A percentile compares a stretch with the other conserved stretches of the same genome.
These are phyloP conservation scores for Pleurostoma richardsiae DNA, from an alignment of 2,329 filamentous ascomycete genomes.

Conservation along the genomic window DNA sequence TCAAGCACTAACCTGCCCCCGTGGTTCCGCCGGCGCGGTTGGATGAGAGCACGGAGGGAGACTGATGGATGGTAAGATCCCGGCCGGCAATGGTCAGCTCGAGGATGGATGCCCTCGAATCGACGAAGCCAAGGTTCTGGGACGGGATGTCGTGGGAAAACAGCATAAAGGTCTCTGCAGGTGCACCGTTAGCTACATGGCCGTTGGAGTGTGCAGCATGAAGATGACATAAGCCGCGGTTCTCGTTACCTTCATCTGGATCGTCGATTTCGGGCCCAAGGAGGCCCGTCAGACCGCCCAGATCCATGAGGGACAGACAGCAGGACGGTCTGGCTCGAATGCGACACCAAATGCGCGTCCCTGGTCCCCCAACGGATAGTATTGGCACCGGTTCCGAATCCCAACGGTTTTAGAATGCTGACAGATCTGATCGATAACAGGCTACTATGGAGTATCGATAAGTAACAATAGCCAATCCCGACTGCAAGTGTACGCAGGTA, in stretches of 20 bases:
- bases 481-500: no score
- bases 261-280: constrained; percentile 41
- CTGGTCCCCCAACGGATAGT: no score
- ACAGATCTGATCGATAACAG: no score
- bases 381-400: no score
- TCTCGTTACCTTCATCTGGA: constrained; percentile 38
- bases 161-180: constrained; percentile 76
- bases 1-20: constrained; percentile 36
- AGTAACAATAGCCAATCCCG: no score
- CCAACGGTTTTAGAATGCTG: no score
- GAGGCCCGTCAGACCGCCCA: constrained; percentile 16
- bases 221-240: not conserved
- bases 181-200: not conserved
- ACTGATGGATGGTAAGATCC: constrained; percentile 77
- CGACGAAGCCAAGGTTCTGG: constrained; percentile 79
- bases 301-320: not conserved
- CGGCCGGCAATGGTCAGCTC: constrained; percentile 62
- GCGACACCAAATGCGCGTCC: no score
- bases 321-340: no score
- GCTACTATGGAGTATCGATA: no score
- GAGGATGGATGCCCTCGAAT: constrained; percentile 60
- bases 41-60: constrained; percentile 75
- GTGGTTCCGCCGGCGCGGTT: constrained; percentile 59
- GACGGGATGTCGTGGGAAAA: constrained; percentile 74
- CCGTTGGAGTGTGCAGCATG: not conserved